phyloP scores from a whole-genome alignment of 2,329 filamentous ascomycete genomes.

The Colletotrichum sp. region DNA sequence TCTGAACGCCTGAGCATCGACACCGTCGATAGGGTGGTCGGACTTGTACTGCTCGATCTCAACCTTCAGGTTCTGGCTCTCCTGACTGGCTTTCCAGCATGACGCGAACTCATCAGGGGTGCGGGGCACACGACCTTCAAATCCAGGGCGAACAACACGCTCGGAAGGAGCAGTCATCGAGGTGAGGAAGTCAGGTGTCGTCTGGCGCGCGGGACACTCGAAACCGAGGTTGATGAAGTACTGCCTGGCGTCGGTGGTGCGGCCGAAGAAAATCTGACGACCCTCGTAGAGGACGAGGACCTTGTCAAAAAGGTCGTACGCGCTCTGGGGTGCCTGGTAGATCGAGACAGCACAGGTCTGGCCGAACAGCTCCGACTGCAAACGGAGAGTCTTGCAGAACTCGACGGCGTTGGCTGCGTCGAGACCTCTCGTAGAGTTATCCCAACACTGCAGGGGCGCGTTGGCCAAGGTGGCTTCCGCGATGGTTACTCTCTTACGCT shows the following conservation, averaged over 20 bases:
- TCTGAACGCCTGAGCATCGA: constrained; percentile 3
- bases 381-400: constrained; percentile 28
- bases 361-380: constrained; percentile 29
- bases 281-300: constrained; percentile 70
- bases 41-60: constrained; percentile 31
- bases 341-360: constrained; percentile 37
- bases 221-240: constrained; percentile 73
- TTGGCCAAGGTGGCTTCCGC: constrained; percentile 35
- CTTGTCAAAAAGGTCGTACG: constrained; percentile 67
- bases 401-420: constrained; percentile 20
- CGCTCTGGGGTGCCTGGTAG: constrained; percentile 66
- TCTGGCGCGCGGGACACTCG: constrained; percentile 57
- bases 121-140: constrained; percentile 29
- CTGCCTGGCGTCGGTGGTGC: constrained; percentile 59
- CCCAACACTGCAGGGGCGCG: constrained; percentile 31
- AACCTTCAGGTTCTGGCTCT: constrained; percentile 28
- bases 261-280: constrained; percentile 70
- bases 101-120: constrained; percentile 34
- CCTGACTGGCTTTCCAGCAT: constrained; percentile 28
- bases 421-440: constrained; percentile 58
- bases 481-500: constrained; percentile 47
- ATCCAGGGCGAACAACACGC: constrained; percentile 27
- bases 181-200: constrained; percentile 77
- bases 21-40: constrained; percentile 8
- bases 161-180: constrained; percentile 48